Base-by-base conservation (phyloP, 345 rosid species). In the Lenwebbia sp. region DNA sequence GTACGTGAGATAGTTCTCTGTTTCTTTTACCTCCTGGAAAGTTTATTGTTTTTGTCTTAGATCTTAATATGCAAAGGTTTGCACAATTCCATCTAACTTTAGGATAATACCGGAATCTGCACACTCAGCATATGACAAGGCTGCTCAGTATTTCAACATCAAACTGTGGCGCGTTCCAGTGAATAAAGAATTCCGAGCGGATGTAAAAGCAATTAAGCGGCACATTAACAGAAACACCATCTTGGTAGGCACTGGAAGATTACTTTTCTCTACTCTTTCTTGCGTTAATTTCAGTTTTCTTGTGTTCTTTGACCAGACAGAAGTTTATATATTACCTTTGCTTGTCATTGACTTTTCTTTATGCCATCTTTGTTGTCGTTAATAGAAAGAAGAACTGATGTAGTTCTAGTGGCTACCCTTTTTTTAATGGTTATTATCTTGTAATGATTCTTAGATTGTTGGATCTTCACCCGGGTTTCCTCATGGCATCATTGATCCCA, bases 381-480 rank as follows among this genome's bases (percentile, higher is more conserved):
- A 44, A 81, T 44, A 47, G 58, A 22, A 53, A 83, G 52, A 28
- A 83, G 44, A 50, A 50, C 58, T 83, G n/a, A 30, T 30, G 84
- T 53, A 41, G 4, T n/a, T 83, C 54, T 54, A 83, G 60, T 54
- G 62, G 49, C 49, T 30, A n/a, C 44, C 17, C 13, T 82, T 54
- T 41, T 41, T 51, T 51, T 51, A 28, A 49, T 82, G 84, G 84
- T 1, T 12, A 44, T 50, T 15, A 26, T 30, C 19, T 47, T 83
- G 82, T 83, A 74, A 89, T 62, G 54, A 86, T 54, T 84, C 92
- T 85, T 93, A 97, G 99, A 95, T 97, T 90, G 98, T 97, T 90
- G 99, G 98, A 90, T 97, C 99, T 88, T 98, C 99, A 50, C 99
- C 99, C 54, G 98, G 99, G 41, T 97, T 89, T 87, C 99, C 99